A percentile compares a stretch with the other conserved stretches of the same genome.
Evolutionary conservation across 2,329 filamentous ascomycete species (phyloP).

Genomic region (Paraconiothyrium sp.): DNA sequence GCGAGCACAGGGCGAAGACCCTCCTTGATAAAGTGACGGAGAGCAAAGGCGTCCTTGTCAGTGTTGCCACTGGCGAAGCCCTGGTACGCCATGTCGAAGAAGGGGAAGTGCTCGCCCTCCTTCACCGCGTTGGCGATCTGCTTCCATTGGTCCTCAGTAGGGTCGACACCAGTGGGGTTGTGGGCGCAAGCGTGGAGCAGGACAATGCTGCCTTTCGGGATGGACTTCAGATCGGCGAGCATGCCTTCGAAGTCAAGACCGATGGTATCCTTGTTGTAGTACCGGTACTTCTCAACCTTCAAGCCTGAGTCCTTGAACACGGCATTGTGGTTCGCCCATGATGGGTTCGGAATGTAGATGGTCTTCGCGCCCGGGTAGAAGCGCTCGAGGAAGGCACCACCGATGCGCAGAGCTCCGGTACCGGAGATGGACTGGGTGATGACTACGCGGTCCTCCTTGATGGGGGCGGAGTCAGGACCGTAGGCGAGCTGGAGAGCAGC

Average conservation of each 20-base stretch:
- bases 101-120: constrained; percentile 86
- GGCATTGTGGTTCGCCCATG: constrained; percentile 98
- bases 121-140: constrained; percentile 89
- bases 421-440: constrained; percentile 99
- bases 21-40: constrained; percentile 91
- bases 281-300: constrained; percentile 92
- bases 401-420: constrained; percentile 94
- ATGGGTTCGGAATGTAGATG: constrained; percentile 95
- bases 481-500: constrained; percentile 92
- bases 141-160: constrained; percentile 89
- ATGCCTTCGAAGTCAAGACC: constrained; percentile 97
- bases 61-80: constrained; percentile 94
- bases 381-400: constrained; percentile 89
- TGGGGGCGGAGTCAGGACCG: constrained; percentile 78
- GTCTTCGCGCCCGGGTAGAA: constrained; percentile 93
- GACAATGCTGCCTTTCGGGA: constrained; percentile 86
- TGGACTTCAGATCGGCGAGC: constrained; percentile 86
- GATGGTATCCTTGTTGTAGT: constrained; percentile 99
- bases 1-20: constrained; percentile 88
- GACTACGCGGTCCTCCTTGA: constrained; percentile 79
- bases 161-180: constrained; percentile 97
- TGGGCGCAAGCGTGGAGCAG: constrained; percentile 97
- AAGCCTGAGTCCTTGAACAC: constrained; percentile 95
- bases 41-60: constrained; percentile 90
- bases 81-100: constrained; percentile 99